A percentile compares a stretch with the other conserved stretches of the same genome.
Evolutionary conservation across 1,284 basidiomycete species (phyloP).

Genomic region (Neonothopanus nambi): DNA sequence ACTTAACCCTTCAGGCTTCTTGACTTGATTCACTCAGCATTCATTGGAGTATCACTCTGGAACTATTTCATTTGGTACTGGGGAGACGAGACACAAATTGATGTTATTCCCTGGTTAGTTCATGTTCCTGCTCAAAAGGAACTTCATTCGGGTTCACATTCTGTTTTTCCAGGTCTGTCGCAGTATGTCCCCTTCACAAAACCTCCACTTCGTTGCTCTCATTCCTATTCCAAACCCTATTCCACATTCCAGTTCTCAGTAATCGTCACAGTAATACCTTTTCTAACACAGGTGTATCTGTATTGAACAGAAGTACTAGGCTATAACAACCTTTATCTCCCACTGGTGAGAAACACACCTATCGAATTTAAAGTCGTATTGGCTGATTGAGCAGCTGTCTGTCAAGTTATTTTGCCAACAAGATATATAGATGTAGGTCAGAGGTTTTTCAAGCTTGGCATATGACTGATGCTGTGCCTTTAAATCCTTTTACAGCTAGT

Average conservation of each 20-base stretch:
- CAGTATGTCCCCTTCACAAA: constrained; percentile 34
- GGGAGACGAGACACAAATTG: constrained; percentile 31
- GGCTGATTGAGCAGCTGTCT: constrained; percentile 2
- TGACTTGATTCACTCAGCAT: constrained; percentile 37
- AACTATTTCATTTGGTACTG: constrained; percentile 40
- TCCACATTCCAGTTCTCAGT: constrained; percentile 41
- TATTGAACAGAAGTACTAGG: constrained; percentile 21
- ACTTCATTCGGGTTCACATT: background rate
- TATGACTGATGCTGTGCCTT: no score
- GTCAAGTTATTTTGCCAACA: constrained; percentile 34
- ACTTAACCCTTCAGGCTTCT: constrained; percentile 30
- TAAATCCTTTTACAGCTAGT: no score
- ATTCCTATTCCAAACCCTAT: no score
- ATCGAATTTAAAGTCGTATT: background rate
- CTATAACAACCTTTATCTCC: constrained; percentile 38
- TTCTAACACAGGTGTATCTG: background rate
- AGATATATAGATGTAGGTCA: constrained; percentile 39
- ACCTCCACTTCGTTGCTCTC: constrained; percentile 1
- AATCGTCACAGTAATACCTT: constrained; percentile 39
- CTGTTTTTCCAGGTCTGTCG: constrained; percentile 32
- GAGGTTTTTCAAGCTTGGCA: background rate
- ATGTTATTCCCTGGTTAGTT: constrained; percentile 39
- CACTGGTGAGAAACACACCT: constrained; percentile 34
- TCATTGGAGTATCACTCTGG: constrained; percentile 38
- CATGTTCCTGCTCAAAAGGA: background rate